Conservation (phyloP, 176 grass and related monocot species). For the Poa annua region DNA sequence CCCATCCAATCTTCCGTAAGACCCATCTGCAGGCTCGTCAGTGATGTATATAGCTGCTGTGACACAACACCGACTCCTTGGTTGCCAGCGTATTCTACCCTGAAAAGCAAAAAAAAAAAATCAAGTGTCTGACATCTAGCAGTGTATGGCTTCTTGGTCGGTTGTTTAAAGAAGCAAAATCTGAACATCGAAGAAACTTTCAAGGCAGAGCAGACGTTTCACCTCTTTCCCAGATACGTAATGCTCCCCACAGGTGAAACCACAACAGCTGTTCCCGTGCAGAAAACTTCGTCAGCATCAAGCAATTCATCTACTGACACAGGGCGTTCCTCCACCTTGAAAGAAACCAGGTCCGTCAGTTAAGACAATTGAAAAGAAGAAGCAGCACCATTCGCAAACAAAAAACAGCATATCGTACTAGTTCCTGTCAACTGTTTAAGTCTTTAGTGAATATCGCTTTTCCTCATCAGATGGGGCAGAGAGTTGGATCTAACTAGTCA, state of each 20-base stretch:
- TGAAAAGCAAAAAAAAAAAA: slow-evolving; percentile 36
- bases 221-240: slow-evolving; percentile 72
- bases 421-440: neutral
- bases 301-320: slow-evolving; percentile 81
- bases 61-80: slow-evolving; percentile 65
- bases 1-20: slow-evolving; percentile 62
- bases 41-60: slow-evolving; percentile 65
- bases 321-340: slow-evolving; percentile 74
- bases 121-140: neutral
- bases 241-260: slow-evolving; percentile 91
- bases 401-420: neutral
- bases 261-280: slow-evolving; percentile 88
- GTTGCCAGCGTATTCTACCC: slow-evolving; percentile 76
- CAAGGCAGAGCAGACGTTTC: slow-evolving; percentile 5
- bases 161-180: neutral
- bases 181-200: neutral
- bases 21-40: slow-evolving; percentile 82
- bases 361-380: neutral
- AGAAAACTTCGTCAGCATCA: slow-evolving; percentile 89
- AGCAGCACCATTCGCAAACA: neutral
- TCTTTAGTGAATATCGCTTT: neutral
- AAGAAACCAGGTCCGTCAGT: slow-evolving; percentile 24
- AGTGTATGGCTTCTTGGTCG: neutral
- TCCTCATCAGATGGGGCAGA: neutral
- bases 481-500: neutral